Evolutionary conservation across 1,284 basidiomycete genomes (phyloP).

Genomic region (Austroboletus niveus): DNA sequence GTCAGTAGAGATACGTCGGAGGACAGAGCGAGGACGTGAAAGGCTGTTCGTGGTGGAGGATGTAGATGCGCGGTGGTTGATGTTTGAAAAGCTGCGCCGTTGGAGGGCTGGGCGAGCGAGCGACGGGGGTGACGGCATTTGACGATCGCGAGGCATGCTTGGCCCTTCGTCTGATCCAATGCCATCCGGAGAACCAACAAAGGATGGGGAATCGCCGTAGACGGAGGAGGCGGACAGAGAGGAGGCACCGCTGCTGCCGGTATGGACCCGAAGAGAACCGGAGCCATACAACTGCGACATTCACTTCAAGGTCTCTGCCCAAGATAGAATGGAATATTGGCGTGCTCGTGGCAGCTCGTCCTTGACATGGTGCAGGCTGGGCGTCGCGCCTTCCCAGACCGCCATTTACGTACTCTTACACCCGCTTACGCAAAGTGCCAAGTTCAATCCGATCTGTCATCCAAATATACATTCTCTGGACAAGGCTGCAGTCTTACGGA

Average conservation of each 20-base stretch:
- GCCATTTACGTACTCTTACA: not conserved
- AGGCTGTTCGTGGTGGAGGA: slow-evolving; percentile 1
- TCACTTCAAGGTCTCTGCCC: too few species aligned
- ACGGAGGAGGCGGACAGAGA: slow-evolving; percentile 8
- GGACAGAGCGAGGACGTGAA: not conserved
- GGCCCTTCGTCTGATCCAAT: slow-evolving; percentile 9
- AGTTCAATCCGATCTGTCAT: too few species aligned
- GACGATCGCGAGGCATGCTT: slow-evolving; percentile 14
- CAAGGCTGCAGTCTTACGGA: too few species aligned
- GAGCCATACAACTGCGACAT: not conserved
- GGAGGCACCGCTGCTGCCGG: too few species aligned
- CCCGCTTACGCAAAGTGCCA: too few species aligned
- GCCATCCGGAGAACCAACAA: slow-evolving; percentile 6
- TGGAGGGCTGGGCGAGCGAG: slow-evolving; percentile 7
- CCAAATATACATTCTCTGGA: too few species aligned
- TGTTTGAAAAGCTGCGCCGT: slow-evolving; percentile 17
- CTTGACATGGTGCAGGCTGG: too few species aligned
- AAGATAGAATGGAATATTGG: too few species aligned
- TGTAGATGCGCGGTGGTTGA: not conserved
- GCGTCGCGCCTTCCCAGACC: not conserved
- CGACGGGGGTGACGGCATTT: slow-evolving; percentile 13
- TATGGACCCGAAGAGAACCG: not conserved
- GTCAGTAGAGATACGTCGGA: not conserved
- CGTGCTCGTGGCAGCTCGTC: too few species aligned
- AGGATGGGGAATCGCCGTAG: slow-evolving; percentile 6